Evolutionary conservation across 345 rosid species (phyloP).

Genomic region (Citrus mangshanensis): DNA sequence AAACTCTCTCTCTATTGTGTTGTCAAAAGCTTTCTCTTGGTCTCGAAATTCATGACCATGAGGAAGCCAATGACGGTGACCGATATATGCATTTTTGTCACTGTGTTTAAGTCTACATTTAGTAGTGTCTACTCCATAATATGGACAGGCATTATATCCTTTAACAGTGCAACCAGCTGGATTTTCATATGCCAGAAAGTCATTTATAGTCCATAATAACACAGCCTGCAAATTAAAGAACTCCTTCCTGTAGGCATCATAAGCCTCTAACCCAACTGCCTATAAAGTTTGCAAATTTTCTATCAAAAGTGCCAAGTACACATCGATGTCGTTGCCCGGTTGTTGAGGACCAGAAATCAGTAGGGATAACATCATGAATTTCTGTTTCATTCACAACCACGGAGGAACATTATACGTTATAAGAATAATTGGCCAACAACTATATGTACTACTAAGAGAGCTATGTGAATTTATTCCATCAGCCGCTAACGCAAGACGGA

Average conservation of each 20-base stretch:
- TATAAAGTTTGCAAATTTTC: too few species aligned
- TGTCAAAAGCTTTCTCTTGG: background rate
- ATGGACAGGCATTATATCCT: background rate
- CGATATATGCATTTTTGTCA: background rate
- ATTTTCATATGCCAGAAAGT: background rate
- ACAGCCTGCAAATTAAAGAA: background rate
- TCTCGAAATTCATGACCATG: background rate
- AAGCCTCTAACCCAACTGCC: background rate
- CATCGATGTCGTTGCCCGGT: background rate
- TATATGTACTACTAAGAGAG: background rate
- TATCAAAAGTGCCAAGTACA: background rate
- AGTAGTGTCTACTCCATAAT: too few species aligned
- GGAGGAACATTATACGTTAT: background rate
- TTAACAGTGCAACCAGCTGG: too few species aligned
- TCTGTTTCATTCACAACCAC: too few species aligned
- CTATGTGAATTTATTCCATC: background rate
- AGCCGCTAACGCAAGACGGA: background rate
- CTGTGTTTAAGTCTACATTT: too few species aligned
- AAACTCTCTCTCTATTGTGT: too few species aligned
- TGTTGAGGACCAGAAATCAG: background rate
- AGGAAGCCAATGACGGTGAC: background rate
- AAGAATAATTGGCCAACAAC: background rate
- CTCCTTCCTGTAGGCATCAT: background rate
- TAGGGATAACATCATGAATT: too few species aligned
- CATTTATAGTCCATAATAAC: background rate